Conservation (phyloP, 768 basidiomycete species). For the Cubamyces sp. region DNA sequence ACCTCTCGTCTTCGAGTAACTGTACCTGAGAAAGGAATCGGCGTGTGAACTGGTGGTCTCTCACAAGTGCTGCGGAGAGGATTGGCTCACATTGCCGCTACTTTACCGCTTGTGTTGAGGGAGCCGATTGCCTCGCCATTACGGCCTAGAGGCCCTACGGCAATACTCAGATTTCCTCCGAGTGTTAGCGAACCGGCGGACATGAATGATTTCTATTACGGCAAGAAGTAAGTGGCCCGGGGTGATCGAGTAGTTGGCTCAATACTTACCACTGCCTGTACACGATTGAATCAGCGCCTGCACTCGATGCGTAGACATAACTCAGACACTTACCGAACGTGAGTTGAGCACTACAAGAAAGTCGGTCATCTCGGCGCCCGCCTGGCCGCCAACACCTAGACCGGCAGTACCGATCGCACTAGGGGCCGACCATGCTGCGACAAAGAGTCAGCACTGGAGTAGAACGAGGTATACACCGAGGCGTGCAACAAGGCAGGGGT, state of each 20-base stretch:
- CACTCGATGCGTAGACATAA: too few species aligned
- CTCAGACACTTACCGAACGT: conserved; percentile 54
- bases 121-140: conserved; percentile 93
- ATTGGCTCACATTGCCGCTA: conserved; percentile 81
- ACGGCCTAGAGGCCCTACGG: conserved; percentile 90
- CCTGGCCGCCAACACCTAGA: conserved; percentile 83
- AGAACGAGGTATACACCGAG: background rate
- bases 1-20: conserved; percentile 90
- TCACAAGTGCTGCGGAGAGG: background rate
- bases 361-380: conserved; percentile 87
- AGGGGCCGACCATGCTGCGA: conserved; percentile 87
- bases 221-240: background rate
- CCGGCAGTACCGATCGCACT: conserved; percentile 95
- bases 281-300: background rate
- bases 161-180: conserved; percentile 88
- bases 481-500: background rate
- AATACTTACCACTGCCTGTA: conserved; percentile 54
- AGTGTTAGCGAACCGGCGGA: conserved; percentile 87
- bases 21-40: conserved; percentile 59
- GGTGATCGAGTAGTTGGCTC: background rate
- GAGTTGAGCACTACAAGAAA: conserved; percentile 91
- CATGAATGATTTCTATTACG: conserved; percentile 81
- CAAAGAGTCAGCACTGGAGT: background rate
- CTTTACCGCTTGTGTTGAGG: conserved; percentile 79
- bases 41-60: background rate